phyloP scores from a whole-genome alignment of 2,329 filamentous ascomycete species.

The Exophiala sp. region DNA sequence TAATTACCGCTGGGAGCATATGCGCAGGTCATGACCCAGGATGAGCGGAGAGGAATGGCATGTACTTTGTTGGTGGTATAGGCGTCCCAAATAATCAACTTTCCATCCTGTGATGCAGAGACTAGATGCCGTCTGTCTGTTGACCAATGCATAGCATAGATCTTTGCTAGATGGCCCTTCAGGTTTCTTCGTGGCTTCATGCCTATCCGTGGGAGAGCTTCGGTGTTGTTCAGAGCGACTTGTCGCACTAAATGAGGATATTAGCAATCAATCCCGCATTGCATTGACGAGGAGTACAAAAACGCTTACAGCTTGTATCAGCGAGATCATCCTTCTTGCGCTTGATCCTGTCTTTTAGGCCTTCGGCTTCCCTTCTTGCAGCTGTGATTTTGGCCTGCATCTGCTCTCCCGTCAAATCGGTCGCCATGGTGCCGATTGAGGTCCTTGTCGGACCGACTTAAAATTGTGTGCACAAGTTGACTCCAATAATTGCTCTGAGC shows the following conservation, averaged over 20 bases:
- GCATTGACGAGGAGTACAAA: background rate
- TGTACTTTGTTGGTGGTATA: constrained; percentile 99
- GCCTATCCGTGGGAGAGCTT: constrained; percentile 84
- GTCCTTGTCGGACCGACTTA: constrained; percentile 28
- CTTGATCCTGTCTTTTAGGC: constrained; percentile 97
- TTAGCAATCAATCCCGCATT: constrained; percentile 24
- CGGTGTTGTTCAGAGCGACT: constrained; percentile 88
- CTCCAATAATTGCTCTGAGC: constrained; percentile 25
- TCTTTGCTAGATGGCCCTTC: constrained; percentile 97
- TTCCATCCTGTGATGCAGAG: constrained; percentile 96
- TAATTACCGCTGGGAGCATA: constrained; percentile 98
- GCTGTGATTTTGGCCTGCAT: constrained; percentile 93
- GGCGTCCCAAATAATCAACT: constrained; percentile 99
- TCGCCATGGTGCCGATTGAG: constrained; percentile 39
- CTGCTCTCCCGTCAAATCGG: constrained; percentile 50
- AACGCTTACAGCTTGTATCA: constrained; percentile 84
- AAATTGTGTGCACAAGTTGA: constrained; percentile 16
- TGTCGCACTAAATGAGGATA: constrained; percentile 66
- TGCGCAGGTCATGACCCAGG: constrained; percentile 99
- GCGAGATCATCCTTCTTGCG: constrained; percentile 99
- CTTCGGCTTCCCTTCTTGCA: constrained; percentile 95
- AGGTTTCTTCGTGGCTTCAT: constrained; percentile 98
- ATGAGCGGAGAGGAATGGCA: constrained; percentile 93
- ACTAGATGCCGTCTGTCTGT: constrained; percentile 96
- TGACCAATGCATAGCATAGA: constrained; percentile 99